Conservation (phyloP, 1,284 basidiomycete genomes). For the Erythrobasidium hasegawianum region DNA sequence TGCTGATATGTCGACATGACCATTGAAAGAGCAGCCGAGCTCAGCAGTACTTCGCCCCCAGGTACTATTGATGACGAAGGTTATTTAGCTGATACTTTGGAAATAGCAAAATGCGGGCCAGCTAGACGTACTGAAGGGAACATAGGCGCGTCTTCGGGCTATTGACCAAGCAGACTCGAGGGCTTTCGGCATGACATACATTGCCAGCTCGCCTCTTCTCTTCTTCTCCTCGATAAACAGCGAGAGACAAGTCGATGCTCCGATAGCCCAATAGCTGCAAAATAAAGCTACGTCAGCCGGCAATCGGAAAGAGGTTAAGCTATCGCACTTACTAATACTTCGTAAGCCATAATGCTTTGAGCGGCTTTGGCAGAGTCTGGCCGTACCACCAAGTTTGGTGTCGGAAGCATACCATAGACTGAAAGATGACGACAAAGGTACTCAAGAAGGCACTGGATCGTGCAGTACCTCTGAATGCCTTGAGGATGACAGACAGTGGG, state of each 20-base stretch:
- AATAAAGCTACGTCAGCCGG: neutral
- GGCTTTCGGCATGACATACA: constrained; percentile 92
- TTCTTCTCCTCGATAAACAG: constrained; percentile 82
- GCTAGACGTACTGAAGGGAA: constrained; percentile 34
- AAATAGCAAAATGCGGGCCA: no score
- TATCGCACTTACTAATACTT: constrained; percentile 18
- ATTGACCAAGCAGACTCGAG: constrained; percentile 82
- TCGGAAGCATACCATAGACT: constrained; percentile 76
- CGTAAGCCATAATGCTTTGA: constrained; percentile 21
- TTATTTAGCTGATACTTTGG: neutral
- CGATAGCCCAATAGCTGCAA: constrained; percentile 50
- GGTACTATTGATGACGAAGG: constrained; percentile 3
- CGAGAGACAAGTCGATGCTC: constrained; percentile 70
- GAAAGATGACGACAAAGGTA: constrained; percentile 77
- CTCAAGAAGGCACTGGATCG: constrained; percentile 86
- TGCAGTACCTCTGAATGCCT: constrained; percentile 67
- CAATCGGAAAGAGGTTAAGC: neutral
- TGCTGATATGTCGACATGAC: constrained; percentile 82
- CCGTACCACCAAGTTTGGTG: constrained; percentile 51
- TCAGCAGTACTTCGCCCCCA: constrained; percentile 54
- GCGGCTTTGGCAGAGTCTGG: constrained; percentile 22
- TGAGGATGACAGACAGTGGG: constrained; percentile 51
- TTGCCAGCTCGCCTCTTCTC: constrained; percentile 77
- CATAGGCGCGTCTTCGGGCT: constrained; percentile 48
- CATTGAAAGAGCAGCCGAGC: constrained; percentile 68